A percentile compares a stretch with the other conserved stretches of the same genome.
Conservation (phyloP, 1,284 basidiomycete species). For the Malassezia vespertilionis region DNA sequence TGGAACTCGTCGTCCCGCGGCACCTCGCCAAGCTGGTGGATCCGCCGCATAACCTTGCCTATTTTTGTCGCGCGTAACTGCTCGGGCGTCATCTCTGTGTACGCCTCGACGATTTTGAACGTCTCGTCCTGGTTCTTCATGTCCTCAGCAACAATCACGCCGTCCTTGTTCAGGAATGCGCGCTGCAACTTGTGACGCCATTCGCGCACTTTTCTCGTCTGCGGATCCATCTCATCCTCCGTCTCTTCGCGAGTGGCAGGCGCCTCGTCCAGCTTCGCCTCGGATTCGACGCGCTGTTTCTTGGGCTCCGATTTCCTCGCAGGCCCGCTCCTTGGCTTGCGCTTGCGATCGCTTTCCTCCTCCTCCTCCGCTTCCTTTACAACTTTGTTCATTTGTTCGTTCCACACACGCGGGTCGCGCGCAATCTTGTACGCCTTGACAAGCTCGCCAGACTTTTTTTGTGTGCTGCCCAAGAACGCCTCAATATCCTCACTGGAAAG, state of each 20-base stretch:
- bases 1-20: constrained; percentile 75
- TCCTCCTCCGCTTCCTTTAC: constrained; percentile 58
- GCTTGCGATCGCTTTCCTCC: constrained; percentile 48
- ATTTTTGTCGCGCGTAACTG: constrained; percentile 83
- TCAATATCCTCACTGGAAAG: constrained; percentile 72
- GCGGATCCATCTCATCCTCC: constrained; percentile 52
- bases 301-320: no score
- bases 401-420: constrained; percentile 59
- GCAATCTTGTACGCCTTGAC: constrained; percentile 71
- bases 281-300: neutral
- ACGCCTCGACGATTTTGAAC: constrained; percentile 72
- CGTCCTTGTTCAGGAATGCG: constrained; percentile 62
- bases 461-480: constrained; percentile 63
- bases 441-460: constrained; percentile 66
- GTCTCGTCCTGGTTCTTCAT: constrained; percentile 57
- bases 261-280: constrained; percentile 5
- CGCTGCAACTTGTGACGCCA: constrained; percentile 86
- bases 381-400: constrained; percentile 30
- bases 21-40: constrained; percentile 60
- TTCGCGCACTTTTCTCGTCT: constrained; percentile 54
- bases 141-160: constrained; percentile 37
- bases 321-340: constrained; percentile 28
- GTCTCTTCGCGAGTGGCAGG: constrained; percentile 52
- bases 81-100: constrained; percentile 67
- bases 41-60: constrained; percentile 94